Conservation (phyloP, 345 rosid species). For the Aquilaria malaccensis region DNA sequence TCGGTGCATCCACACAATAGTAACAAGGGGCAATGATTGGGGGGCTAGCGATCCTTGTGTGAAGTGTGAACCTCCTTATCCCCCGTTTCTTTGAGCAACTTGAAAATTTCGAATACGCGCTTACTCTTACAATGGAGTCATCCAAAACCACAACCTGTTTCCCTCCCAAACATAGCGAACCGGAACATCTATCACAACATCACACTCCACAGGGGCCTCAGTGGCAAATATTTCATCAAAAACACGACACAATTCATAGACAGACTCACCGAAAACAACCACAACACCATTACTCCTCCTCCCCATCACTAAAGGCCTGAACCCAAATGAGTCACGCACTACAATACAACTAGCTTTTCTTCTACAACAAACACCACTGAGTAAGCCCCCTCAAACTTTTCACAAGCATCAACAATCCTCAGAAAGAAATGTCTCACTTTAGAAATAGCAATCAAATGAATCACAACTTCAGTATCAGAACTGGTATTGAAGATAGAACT, state of each 20-base stretch:
- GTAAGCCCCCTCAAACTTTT: constrained; percentile 73
- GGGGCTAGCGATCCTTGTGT: constrained; percentile 96
- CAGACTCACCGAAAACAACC: constrained; percentile 76
- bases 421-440: constrained; percentile 67
- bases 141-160: constrained; percentile 93
- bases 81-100: constrained; percentile 80
- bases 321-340: constrained; percentile 75
- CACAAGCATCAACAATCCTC: constrained; percentile 84
- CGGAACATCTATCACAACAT: constrained; percentile 93
- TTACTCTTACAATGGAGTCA: constrained; percentile 92
- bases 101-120: constrained; percentile 82
- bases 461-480: constrained; percentile 87
- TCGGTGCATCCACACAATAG: constrained; percentile 95
- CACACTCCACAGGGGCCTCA: constrained; percentile 75
- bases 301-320: constrained; percentile 87
- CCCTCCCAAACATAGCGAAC: constrained; percentile 78
- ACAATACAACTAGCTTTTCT: constrained; percentile 85
- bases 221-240: constrained; percentile 59
- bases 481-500: constrained; percentile 84
- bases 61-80: constrained; percentile 96
- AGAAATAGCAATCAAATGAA: constrained; percentile 77
- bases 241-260: constrained; percentile 53
- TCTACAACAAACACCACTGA: constrained; percentile 81
- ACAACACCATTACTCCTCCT: constrained; percentile 83
- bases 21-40: constrained; percentile 80